Evolutionary conservation across 2,329 filamentous ascomycete species (phyloP).

Genomic region (Furcasterigmium sp.): DNA sequence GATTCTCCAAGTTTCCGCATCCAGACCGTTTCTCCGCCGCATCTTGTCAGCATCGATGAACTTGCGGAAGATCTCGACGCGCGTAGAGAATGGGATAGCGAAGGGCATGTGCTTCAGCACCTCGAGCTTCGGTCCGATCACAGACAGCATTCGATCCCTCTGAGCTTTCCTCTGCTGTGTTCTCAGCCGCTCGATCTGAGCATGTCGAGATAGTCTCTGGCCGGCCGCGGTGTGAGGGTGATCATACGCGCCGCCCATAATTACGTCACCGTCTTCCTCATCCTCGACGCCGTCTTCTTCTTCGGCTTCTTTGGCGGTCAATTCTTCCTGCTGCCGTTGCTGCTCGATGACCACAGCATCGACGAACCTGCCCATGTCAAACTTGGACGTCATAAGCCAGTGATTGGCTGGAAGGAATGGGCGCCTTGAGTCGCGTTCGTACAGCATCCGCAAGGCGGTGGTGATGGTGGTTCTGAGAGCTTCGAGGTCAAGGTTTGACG

Average conservation of each 20-base stretch:
- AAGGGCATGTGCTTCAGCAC: conserved; percentile 96
- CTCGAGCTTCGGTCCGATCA: conserved; percentile 80
- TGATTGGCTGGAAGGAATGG: conserved; percentile 78
- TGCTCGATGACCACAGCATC: conserved; percentile 83
- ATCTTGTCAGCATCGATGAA: conserved; percentile 83
- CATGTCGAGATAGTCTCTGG: conserved; percentile 56
- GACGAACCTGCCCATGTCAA: conserved; percentile 87
- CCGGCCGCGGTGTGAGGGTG: conserved; percentile 38
- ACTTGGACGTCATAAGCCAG: conserved; percentile 87
- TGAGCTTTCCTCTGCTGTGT: conserved; percentile 61
- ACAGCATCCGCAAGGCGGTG: conserved; percentile 77
- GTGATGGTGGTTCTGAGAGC: conserved; percentile 79
- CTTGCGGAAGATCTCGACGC: conserved; percentile 88
- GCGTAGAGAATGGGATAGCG: conserved; percentile 85
- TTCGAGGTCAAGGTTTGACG: conserved; percentile 55
- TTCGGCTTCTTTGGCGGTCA: conserved; percentile 32
- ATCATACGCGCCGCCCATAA: conserved; percentile 5
- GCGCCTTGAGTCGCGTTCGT: conserved; percentile 86
- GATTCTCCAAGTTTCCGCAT: conserved; percentile 33
- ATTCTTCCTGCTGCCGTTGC: conserved; percentile 62
- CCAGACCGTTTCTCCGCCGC: conserved; percentile 59
- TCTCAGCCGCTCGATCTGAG: conserved; percentile 58
- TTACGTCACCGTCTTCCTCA: conserved; percentile 17
- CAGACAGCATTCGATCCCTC: conserved; percentile 66
- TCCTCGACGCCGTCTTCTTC: conserved; percentile 18